phyloP scores from a whole-genome alignment of 2,329 filamentous ascomycete species.

The Monosporascus sp. region DNA sequence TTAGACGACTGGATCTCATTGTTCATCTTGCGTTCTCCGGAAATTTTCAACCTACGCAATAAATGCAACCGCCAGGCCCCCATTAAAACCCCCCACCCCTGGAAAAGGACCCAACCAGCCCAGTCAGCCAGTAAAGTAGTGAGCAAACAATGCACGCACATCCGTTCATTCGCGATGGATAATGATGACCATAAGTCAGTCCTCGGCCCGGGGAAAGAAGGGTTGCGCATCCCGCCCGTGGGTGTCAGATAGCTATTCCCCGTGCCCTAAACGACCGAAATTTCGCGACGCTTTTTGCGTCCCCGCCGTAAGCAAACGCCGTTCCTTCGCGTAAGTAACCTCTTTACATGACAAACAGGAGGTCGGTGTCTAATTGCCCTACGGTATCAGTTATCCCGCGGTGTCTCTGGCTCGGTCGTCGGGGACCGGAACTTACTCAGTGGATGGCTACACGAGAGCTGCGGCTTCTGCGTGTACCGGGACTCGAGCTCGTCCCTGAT shows the following conservation, averaged over 20 bases:
- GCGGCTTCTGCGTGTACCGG: slow-evolving; percentile 92
- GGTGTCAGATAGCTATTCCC: no score
- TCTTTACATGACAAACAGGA: slow-evolving; percentile 7
- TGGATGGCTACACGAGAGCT: slow-evolving; percentile 93
- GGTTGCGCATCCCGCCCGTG: no score
- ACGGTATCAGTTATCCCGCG: slow-evolving; percentile 5
- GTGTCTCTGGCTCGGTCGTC: slow-evolving; percentile 14
- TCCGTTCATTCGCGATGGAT: neutral
- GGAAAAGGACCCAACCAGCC: neutral
- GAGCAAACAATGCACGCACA: neutral
- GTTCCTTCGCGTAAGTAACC: neutral
- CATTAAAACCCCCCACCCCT: neutral
- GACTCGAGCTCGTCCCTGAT: slow-evolving; percentile 82
- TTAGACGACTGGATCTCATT: neutral
- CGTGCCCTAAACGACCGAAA: no score
- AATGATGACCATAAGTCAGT: neutral
- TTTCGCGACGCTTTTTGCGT: no score
- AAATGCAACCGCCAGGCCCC: neutral
- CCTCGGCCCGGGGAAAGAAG: no score
- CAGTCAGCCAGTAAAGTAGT: neutral
- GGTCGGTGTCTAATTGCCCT: slow-evolving; percentile 12
- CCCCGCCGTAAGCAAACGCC: neutral
- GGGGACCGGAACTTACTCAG: slow-evolving; percentile 59
- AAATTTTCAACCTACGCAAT: neutral
- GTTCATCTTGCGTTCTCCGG: no score